Evolutionary conservation across 305 asterid genomes (phyloP).

Genomic region (Plantago rigida): DNA sequence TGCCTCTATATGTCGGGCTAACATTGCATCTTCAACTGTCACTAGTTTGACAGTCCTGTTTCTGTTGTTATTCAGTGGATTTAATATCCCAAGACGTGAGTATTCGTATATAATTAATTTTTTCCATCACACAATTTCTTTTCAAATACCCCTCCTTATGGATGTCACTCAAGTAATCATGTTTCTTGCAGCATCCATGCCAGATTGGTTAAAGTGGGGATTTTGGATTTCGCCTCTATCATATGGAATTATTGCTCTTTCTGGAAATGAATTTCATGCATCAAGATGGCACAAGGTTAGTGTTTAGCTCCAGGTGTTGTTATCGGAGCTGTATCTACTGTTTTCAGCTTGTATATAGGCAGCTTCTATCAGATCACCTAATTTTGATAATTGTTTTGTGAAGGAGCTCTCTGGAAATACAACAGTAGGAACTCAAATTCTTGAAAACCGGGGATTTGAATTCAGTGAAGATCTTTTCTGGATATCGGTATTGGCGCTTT

Average conservation of each 20-base stretch:
- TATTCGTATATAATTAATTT: neutral
- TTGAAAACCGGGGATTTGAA: slow-evolving; percentile 34
- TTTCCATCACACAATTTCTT: neutral
- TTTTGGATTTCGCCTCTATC: slow-evolving; percentile 47
- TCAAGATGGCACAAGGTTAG: slow-evolving; percentile 44
- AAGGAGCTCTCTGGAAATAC: slow-evolving; percentile 29
- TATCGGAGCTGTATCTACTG: too few species aligned
- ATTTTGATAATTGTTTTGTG: neutral
- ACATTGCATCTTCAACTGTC: slow-evolving; percentile 16
- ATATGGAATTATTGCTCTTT: slow-evolving; percentile 42
- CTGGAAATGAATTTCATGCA: slow-evolving; percentile 41
- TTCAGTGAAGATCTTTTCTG: slow-evolving; percentile 27
- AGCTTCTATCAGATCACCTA: neutral
- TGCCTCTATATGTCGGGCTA: slow-evolving; percentile 19
- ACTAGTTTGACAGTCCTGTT: slow-evolving; percentile 4
- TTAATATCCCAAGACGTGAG: slow-evolving; percentile 24
- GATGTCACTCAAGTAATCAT: neutral
- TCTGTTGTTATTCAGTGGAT: slow-evolving; percentile 21
- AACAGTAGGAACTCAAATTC: slow-evolving; percentile 35
- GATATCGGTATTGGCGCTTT: slow-evolving; percentile 34
- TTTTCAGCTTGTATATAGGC: neutral
- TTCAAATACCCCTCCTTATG: neutral
- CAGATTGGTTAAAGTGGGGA: slow-evolving; percentile 41
- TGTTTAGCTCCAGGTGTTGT: neutral
- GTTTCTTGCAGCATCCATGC: slow-evolving; percentile 36